These are phyloP conservation scores for Eimeria falciformis DNA, from an alignment of 169 alveolate genomes.

Conservation along the genomic window DNA sequence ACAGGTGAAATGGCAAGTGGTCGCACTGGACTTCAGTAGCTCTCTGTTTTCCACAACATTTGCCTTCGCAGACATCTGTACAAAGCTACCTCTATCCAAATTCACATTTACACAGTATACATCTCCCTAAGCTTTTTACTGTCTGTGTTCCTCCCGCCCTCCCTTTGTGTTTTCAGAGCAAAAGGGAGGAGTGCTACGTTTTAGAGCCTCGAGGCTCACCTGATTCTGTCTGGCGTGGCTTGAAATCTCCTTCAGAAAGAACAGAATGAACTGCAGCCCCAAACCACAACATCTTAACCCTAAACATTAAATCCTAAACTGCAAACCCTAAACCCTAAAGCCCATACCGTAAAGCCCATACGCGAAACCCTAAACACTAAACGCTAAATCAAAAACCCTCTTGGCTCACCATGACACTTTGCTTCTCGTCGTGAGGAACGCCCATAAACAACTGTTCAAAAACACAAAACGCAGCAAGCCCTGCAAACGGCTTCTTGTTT, in stretches of 20 bases:
- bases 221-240: not conserved
- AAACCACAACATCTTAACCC: too few species aligned
- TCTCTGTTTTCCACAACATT: not conserved
- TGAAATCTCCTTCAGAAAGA: conserved; percentile 1
- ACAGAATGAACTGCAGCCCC: conserved; percentile 24
- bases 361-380: conserved; percentile 38
- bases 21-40: too few species aligned
- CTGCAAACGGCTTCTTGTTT: not conserved
- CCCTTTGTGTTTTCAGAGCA: not conserved
- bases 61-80: not conserved
- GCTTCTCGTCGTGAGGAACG: conserved; percentile 28
- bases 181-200: not conserved
- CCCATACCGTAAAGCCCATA: conserved; percentile 6
- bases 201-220: conserved; percentile 9
- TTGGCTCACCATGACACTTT: conserved; percentile 33
- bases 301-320: too few species aligned
- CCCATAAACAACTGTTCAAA: conserved; percentile 25
- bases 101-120: not conserved
- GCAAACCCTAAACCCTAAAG: conserved; percentile 36
- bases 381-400: too few species aligned
- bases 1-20: too few species aligned
- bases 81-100: not conserved
- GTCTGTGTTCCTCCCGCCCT: not conserved
- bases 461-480: not conserved
- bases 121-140: not conserved